phyloP scores from a whole-genome alignment of 176 grass and related monocot genomes.

The Oryza meridionalis region DNA sequence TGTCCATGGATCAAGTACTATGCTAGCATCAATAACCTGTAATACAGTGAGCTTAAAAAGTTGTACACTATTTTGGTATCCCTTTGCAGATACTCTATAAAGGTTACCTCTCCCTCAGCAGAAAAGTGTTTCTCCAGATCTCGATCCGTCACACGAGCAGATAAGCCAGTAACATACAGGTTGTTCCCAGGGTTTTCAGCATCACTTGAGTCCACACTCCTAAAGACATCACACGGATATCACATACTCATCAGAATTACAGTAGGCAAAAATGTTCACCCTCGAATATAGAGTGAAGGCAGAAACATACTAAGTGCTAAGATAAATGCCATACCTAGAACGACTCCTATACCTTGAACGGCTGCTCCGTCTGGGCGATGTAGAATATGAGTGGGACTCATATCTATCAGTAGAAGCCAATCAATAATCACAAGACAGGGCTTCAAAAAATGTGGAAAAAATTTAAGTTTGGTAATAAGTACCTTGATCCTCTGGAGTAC shows the following conservation, averaged over 20 bases:
- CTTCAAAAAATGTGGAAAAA: background rate
- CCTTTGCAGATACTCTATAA: slow-evolving; percentile 8
- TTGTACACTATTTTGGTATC: background rate
- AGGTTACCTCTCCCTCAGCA: slow-evolving; percentile 64
- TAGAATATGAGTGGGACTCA: slow-evolving; percentile 32
- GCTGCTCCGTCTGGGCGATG: slow-evolving; percentile 39
- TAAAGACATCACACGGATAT: slow-evolving; percentile 11
- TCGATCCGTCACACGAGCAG: slow-evolving; percentile 43
- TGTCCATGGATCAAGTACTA: slow-evolving; percentile 81
- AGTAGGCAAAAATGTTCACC: background rate
- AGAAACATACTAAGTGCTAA: slow-evolving; percentile 10
- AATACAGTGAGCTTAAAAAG: background rate
- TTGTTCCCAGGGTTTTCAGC: slow-evolving; percentile 69
- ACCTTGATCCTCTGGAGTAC: slow-evolving; percentile 66
- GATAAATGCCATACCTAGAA: slow-evolving; percentile 45
- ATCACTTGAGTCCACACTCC: slow-evolving; percentile 64
- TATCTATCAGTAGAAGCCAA: slow-evolving; percentile 26
- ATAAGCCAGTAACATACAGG: slow-evolving; percentile 75
- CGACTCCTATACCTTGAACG: slow-evolving; percentile 64
- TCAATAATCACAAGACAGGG: background rate
- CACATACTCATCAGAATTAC: background rate
- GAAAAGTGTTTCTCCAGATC: slow-evolving; percentile 65
- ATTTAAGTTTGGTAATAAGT: background rate
- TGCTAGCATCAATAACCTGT: slow-evolving; percentile 65
- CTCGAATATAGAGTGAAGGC: background rate